Base-by-base conservation (phyloP, 2,329 filamentous ascomycete genomes). In the Sclerotiophoma versabilis region DNA sequence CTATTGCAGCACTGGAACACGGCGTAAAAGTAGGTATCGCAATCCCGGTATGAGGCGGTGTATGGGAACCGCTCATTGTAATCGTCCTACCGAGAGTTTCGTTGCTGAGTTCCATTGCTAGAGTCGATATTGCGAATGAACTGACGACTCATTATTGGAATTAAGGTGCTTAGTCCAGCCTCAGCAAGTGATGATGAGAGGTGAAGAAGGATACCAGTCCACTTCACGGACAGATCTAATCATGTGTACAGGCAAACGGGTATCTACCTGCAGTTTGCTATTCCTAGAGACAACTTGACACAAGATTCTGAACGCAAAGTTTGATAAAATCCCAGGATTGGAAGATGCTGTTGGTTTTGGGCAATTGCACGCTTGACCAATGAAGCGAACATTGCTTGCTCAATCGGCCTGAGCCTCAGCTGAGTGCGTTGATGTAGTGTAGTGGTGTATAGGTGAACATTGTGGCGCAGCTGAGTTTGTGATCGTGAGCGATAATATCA, bases 241-340 rank as follows among this genome's bases (percentile, higher is more conserved):
- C 22, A 5, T 19, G 27, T 27, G 27, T 22, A 11, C 33, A 10
- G 27, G n/a, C 45, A 49, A 49, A 17, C 36, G 26, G 36, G 36
- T n/a, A n/a, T n/a, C n/a, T 26, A 29, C 29, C 22, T 49, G 30
- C 46, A 39, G 37, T 42, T 49, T 49, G 46, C 37, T 49, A 14
- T 10, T 39, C 8, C 25, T 15, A 39, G 37, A 34, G 20, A 25
- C 6, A 11, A 26, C 27, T 17, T 15, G 29, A 22, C 25, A 12
- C 34, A 37, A 37, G 19, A n/a, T n/a, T n/a, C n/a, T n/a, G n/a
- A n/a, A n/a, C n/a, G n/a, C n/a, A n/a, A n/a, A n/a, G n/a, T n/a
- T n/a, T n/a, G n/a, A n/a, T n/a, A n/a, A n/a, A n/a, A n/a, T n/a
- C n/a, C n/a, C n/a, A n/a, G n/a, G n/a, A n/a, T n/a, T n/a, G n/a